Percentiles rank a stretch among this genome's conserved stretches.
phyloP scores from a whole-genome alignment of 2,329 filamentous ascomycete species.

The Fusarium multiceps region DNA sequence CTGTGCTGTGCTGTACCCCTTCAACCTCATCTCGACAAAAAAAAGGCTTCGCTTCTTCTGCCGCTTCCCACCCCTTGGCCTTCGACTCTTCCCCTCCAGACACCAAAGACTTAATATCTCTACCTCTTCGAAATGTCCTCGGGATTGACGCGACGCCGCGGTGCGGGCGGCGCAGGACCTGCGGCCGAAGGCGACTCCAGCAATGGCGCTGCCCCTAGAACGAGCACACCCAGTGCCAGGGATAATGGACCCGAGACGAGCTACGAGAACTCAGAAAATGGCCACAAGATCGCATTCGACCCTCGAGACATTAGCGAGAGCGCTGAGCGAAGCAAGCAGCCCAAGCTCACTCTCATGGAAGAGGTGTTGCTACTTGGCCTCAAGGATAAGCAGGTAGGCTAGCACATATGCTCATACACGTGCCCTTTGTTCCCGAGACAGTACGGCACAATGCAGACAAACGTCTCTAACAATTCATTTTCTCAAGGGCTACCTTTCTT shows the following conservation, averaged over 20 bases:
- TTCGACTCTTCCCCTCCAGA: constrained; percentile 19
- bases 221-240: constrained; percentile 66
- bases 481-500: constrained; percentile 90
- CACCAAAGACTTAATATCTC: constrained; percentile 11
- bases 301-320: constrained; percentile 97
- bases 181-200: constrained; percentile 67
- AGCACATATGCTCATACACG: constrained; percentile 25
- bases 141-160: constrained; percentile 73
- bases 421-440: constrained; percentile 17
- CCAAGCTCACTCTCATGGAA: constrained; percentile 98
- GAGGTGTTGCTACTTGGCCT: constrained; percentile 94
- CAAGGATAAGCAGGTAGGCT: constrained; percentile 94
- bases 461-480: constrained; percentile 13
- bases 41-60: constrained; percentile 23
- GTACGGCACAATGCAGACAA: not conserved
- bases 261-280: constrained; percentile 92
- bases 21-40: constrained; percentile 44
- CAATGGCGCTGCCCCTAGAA: constrained; percentile 63
- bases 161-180: constrained; percentile 74
- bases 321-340: constrained; percentile 95
- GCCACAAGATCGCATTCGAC: constrained; percentile 98
- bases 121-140: constrained; percentile 51
- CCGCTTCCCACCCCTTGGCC: constrained; percentile 13
- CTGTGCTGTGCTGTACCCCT: constrained; percentile 28
- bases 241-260: constrained; percentile 77